Base-by-base conservation (phyloP, 2,329 filamentous ascomycete species). In the Cladorrhinum sp. region DNA sequence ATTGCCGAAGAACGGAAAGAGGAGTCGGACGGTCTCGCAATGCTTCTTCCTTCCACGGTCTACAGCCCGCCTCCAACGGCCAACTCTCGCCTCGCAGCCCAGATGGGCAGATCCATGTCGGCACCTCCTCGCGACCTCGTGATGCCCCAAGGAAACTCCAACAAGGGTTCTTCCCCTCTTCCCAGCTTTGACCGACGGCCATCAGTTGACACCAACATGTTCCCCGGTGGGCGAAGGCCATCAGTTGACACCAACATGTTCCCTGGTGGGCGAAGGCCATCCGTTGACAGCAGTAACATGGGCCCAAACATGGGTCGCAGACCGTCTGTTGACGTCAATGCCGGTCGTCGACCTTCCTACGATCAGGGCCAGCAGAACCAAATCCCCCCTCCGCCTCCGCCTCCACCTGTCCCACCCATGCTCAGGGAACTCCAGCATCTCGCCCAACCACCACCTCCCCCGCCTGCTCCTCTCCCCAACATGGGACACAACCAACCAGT, bases 341-440 rank as follows among this genome's bases (percentile, higher is more conserved):
- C 57, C 2, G 74, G 69, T 42, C 75, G 79, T 36, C 76, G 77
- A 8, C 73, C 78, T n/a, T 83, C 82, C 0, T 77, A 81, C 46
- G 81, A 85, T 20, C 53, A 55, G 42, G 9, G 26, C 26, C 53
- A 55, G 20, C 56, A 76, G 12, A 21, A 82, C 57, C 70, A 73
- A 46, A 72, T 81, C 23, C 79, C 80, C 0, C 82, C 80, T 0
- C 79, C 80, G 1, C 82, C 82, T 0, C 82, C 82, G 0, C 83
- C 84, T 0, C 80, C 82, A 1, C 78, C 84, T 0, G 79, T 82
- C 1, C 79, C 83, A 3, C 80, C 83, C 0, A 77, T 87, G 64
- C 71, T 88, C 36, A 86, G 82, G 72, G 85, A 88, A 70, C 78
- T 88, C 10, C 83, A 85, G 65, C 86, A 88, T 70, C 73, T 88